Percentiles rank a stretch among this genome's conserved stretches.
These are phyloP conservation scores for Nothopassalora personata DNA, from an alignment of 2,329 filamentous ascomycete species.

Conservation along the genomic window DNA sequence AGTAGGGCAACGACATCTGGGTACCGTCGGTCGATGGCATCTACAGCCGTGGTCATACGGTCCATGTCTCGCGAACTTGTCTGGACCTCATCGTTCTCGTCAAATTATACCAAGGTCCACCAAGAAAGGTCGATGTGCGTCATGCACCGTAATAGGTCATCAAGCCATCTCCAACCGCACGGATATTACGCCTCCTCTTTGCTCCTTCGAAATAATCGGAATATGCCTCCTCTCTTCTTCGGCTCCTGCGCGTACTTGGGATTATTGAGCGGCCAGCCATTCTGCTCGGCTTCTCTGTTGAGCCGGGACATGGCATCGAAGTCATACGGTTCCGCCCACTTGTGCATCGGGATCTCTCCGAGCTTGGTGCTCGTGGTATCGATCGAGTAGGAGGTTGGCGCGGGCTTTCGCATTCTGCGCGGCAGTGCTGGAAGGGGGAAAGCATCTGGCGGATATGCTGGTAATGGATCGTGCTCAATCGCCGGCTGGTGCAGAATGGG, in stretches of 20 bases:
- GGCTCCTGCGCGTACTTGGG: background rate
- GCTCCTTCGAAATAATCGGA: constrained; percentile 19
- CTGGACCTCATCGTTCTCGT: background rate
- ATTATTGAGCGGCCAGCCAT: constrained; percentile 25
- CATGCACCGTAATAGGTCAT: background rate
- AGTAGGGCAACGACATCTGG: background rate
- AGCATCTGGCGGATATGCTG: background rate
- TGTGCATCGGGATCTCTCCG: constrained; percentile 44
- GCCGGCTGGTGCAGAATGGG: constrained; percentile 5
- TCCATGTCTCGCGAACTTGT: background rate
- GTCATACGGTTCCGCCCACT: constrained; percentile 41
- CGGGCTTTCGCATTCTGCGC: constrained; percentile 31
- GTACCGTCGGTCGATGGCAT: background rate
- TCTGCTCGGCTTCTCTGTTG: constrained; percentile 36
- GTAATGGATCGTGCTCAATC: background rate
- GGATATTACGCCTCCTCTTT: background rate
- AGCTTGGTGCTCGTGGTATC: constrained; percentile 44
- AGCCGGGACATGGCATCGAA: constrained; percentile 38
- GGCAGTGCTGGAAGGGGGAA: constrained; percentile 11
- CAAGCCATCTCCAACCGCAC: background rate
- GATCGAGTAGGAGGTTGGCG: constrained; percentile 40
- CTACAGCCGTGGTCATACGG: background rate
- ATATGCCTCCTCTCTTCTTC: constrained; percentile 20
- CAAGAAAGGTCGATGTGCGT: background rate
- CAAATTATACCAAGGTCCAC: background rate